Evolutionary conservation across 192 early-diverging fungal species (phyloP), one percentile per base, ranked within the genome.

Genomic region (Irineochytrium annulatum): DNA sequence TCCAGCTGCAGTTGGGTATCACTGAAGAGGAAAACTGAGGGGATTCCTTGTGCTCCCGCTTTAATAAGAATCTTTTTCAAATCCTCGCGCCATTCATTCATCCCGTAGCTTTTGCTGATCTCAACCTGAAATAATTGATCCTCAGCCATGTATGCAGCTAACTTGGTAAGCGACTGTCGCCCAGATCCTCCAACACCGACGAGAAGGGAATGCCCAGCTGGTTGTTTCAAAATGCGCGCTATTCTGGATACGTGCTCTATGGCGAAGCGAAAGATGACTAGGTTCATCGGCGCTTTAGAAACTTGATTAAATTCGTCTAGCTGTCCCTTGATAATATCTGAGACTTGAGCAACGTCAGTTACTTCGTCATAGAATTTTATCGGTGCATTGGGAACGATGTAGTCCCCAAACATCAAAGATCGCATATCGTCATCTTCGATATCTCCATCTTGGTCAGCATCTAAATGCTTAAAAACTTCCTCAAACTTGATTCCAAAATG

Each of bases 301-400:
- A 78, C 67, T 55, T 81, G 78, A 45, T 83, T 83, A 56, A 77
- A 83, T 55, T 83, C 81, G 57, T 83, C 81, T 44, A 83, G 59
- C 26, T 74, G 68, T 16, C 55, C 62, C 49, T 74, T 72, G 16
- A 83, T 79, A 32, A 82, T 60, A 24, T 78, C 78, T 0, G 79
- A 77, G 4, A 82, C 62, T 27, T 72, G 65, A 13, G 46, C 30
- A 2, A 82, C 74, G 35, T 79, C 70, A 45, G 56, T 35, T 3
- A 77, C 79, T 45, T 81, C 79, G 41, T 81, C 79, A 52, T 81
- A 81, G 44, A 63, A 71, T 27, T 64, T 57, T 35, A 75, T 62
- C 16, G 76, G 73, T 3, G 67, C 75, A 27, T 79, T 79, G 5
- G 79, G 79, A 29, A 74, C 59, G 17, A 80, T 65, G 67, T 74